Base-by-base conservation (phyloP, 1,139 yeast genomes). In the Candida anutae region DNA sequence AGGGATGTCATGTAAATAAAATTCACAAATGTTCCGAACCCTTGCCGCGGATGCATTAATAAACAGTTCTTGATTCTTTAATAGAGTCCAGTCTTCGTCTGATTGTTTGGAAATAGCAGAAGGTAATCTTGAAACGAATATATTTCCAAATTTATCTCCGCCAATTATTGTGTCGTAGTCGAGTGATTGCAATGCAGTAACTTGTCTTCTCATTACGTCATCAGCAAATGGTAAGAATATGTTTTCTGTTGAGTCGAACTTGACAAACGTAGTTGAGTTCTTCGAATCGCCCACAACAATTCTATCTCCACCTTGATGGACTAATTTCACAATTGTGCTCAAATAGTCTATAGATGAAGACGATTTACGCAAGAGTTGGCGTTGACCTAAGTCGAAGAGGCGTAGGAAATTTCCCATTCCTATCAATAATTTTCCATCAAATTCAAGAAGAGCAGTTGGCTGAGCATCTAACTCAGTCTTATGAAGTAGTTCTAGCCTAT, bases 121-220 rank as follows among this genome's bases (percentile, higher is more conserved):
- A 0, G 81, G 72, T 25, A 79, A 53, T 37, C 95, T 58, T 22
- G 83, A 53, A 2, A 83, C 69, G 53, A 79, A 77, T 0, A 88
- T 30, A 43, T 80, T 83, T 1, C 98, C 96, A 55, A 81, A 87
- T 43, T 77, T 79, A 48, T 90, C 98, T n/a, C 95, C 95, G 1
- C 82, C 85, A 22, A 82, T 58, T 1, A 82, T 69, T 0, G 96
- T 85, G 34, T 76, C 77, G 33, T 74, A 69, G 50, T 90, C 98
- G 5, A 90, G 53, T 39, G 73, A 54, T 2, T 62, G 45, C 25
- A 80, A 40, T 2, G 77, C 46, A 0, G 94, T 79, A 3, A 80
- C 62, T 45, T 80, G 83, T 19, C 96, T 62, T 25, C 76, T 64
- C 27, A 78, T 54, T 1, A 67, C 54, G 52, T 90, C 97, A 45